Base-by-base conservation (phyloP, 116 monocot genomes). In the Trichopus zeylanicus region DNA sequence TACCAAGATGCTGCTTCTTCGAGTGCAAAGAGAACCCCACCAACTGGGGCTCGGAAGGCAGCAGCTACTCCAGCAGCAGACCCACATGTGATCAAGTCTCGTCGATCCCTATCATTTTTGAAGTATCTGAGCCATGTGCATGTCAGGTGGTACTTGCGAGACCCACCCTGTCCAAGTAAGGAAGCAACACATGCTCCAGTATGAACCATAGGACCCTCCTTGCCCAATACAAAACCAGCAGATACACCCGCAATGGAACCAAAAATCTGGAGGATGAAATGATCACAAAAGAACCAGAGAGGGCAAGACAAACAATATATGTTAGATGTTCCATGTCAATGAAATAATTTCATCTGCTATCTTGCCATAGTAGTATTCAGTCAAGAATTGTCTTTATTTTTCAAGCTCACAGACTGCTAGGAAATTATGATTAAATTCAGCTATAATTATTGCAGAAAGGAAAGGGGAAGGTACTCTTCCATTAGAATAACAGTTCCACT, bases 1-100 rank as follows among this genome's bases (percentile, higher is more conserved):
- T 86, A 93, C 97, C 97, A 97, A 57, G 97, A 97, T 23, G 97
- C 97, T 53, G 71, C 97, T 81, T 97, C 97, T 70, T 97, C 97
- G 26, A 97, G 82, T 18, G 91, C 97, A 58, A 97, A 97, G 57
- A 97, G 91, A 19, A 97, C 97, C 24, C 97, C 97, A 57, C 97
- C 97, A 62, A 97, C 91, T 53, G 97, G 97, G 18, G 97, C 97
- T 38, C 97, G 78, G 61, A 97, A 97, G 28, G 97, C 97, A 68
- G 91, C 87, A 25, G 97, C 97, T 3, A 97, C 97, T 46, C 97
- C 97, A 10, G 97, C 97, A 62, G 97, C 97, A 31, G 87, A 53
- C 1, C 97, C 97, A 59, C 97, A 97, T 3, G 97, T 97, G 63
- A 97, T 91, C 67, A 97, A 67, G 55, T 97, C 97, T 39, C 97